Conservation (phyloP, 192 early-diverging fungal species). For the Backusella psychrophila region DNA sequence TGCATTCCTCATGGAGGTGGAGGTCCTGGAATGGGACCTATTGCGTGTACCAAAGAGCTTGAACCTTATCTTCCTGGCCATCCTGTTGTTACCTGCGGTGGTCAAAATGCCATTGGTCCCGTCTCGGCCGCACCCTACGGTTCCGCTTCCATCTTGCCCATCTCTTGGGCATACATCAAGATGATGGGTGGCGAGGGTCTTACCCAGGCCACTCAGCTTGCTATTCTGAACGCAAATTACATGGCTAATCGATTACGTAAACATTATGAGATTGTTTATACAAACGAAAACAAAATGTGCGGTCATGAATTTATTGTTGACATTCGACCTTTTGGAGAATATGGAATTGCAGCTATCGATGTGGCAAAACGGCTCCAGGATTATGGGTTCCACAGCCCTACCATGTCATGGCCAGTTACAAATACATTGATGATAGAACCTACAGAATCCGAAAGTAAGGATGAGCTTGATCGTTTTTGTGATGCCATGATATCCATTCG, state of each 20-base stretch:
- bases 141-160: conserved; percentile 93
- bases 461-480: conserved; percentile 95
- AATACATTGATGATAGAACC: conserved; percentile 99
- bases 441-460: conserved; percentile 94
- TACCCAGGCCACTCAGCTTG: conserved; percentile 80
- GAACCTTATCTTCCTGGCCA: conserved; percentile 92
- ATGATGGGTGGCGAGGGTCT: conserved; percentile 96
- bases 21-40: conserved; percentile 97
- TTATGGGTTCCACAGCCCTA: conserved; percentile 98
- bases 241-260: conserved; percentile 89
- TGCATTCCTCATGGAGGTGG: conserved; percentile 99
- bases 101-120: conserved; percentile 83
- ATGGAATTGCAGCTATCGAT: conserved; percentile 90
- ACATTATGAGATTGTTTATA: conserved; percentile 91
- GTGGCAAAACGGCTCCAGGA: conserved; percentile 98
- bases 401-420: conserved; percentile 99
- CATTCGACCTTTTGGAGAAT: conserved; percentile 80
- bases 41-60: conserved; percentile 86
- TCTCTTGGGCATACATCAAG: conserved; percentile 99
- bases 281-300: conserved; percentile 92
- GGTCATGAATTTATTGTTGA: conserved; percentile 99
- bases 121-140: conserved; percentile 98
- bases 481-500: conserved; percentile 98
- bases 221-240: conserved; percentile 98
- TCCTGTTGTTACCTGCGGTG: conserved; percentile 70